phyloP scores from a whole-genome alignment of 176 grass and related monocot genomes.

The Urochloa ruziziensis region DNA sequence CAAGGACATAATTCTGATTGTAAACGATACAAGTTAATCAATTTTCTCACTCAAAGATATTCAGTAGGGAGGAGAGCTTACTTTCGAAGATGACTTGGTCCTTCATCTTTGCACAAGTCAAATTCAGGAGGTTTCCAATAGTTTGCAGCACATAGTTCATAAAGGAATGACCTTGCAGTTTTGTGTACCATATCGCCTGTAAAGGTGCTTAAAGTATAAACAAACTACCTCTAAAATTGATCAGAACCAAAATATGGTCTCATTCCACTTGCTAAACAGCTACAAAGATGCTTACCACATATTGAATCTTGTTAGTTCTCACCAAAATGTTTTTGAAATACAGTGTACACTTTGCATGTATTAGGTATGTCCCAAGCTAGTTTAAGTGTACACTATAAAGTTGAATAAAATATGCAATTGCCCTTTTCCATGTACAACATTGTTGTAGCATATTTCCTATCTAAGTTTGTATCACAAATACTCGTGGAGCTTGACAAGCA shows the following conservation, averaged over 20 bases:
- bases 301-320: background rate
- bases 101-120: constrained; percentile 70
- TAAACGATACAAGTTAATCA: background rate
- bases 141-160: constrained; percentile 71
- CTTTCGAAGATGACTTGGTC: constrained; percentile 64
- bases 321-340: background rate
- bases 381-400: constrained; percentile 15
- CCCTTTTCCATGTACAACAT: background rate
- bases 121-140: constrained; percentile 74
- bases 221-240: constrained; percentile 12
- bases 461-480: background rate
- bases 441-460: background rate
- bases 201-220: constrained; percentile 16
- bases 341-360: background rate
- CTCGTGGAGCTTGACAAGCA: background rate
- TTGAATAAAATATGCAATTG: constrained; percentile 29
- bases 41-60: constrained; percentile 16
- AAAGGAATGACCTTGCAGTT: constrained; percentile 65
- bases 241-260: constrained; percentile 7
- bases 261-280: background rate
- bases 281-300: background rate
- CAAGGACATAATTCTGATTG: background rate
- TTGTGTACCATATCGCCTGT: constrained; percentile 59
- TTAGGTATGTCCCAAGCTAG: constrained; percentile 14
- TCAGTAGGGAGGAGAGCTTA: constrained; percentile 40